Evolutionary conservation across 306 rosid genomes (phyloP), one percentile per base, ranked within the genome.

Genomic region (Vigna trinervia): DNA sequence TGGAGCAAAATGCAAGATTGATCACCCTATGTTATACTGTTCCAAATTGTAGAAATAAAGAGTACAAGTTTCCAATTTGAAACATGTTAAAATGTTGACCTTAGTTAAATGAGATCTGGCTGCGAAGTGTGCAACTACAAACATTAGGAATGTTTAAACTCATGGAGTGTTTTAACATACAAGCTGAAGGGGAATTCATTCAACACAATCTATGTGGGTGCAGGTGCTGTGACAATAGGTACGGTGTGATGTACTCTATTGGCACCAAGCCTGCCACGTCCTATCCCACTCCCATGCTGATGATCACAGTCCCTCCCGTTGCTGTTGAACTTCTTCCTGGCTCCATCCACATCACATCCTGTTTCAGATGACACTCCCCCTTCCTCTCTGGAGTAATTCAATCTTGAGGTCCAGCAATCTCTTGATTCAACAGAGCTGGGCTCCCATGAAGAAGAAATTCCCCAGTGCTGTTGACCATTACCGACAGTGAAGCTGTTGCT

Each of bases 351-450:
- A 4, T 81, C 85, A 43, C 15, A 12, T 19, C 61, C 62, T 45
- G 69, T 82, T 74, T 77, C 84, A 62, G 81, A 57, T 58, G 75
- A 22, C 36, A 61, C 62, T 36, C 63, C 76, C 61, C 23, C 75
- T 46, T 84, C 85, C 65, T 82, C 88, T 80, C 43, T 80, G 51
- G 78, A 34, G 57, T 39, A 39, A 58, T 64, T 80, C 50, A 61
- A 77, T 78, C 86, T 83, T 64, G 89, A 84, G 65, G 88, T 78
- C 89, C 88, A 69, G 66, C 76, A 69, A 78, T 90, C 93, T 12
- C 81, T 90, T 43, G 98, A 87, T 71, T 92, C 91, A 23, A 74
- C 89, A 53, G 94, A 88, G 83, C 82, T 84, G 12, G 94, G 97
- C 75, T 90, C 91, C 94, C 90, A 80, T 6, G 96, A 86, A 39